Base-by-base conservation (phyloP, 371 early-diverging fungal species). In the Syncephalis plumigaleata region DNA sequence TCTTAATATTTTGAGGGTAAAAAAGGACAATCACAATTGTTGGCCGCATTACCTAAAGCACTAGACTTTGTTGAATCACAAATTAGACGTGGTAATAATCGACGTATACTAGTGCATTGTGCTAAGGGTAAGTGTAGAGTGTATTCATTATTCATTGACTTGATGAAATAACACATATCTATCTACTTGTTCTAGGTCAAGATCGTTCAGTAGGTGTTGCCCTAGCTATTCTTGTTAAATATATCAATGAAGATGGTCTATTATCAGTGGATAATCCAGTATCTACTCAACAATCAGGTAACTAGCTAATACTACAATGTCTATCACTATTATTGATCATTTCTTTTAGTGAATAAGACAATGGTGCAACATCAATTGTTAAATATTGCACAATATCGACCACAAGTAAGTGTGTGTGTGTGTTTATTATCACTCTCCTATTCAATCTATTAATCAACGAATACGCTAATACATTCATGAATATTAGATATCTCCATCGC, bases 191-290 rank as follows among this genome's bases (percentile, higher is more conserved):
- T n/a, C n/a, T n/a, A 71, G 51, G 61, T 74, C 9, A 70, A 65
- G 47, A 86, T 55, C 55, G 83, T 22, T 80, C 85, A 1, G 85
- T 85, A 0, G 81, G 85, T 13, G 75, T 89, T 46, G 63, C 77
- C n/a, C 53, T 87, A 45, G 71, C 80, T 0, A 52, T 82, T 15
- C 46, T 87, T 13, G 55, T 75, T 1, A 51, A 67, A 7, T 78
- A 67, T 44, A 77, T 59, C 52, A 75, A 76, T 43, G 48, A 54
- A 22, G 20, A 65, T 18, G 65, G 65, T 55, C 52, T 11, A 31
- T 31, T 7, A 11, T 31, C 11, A 31, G 4, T 39, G 48, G 52
- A 51, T n/a, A 39, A 44, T 18, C 26, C 42, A 27, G 27, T 36
- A n/a, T n/a, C n/a, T n/a, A n/a, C n/a, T n/a, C n/a, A n/a, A n/a